Percentiles rank a stretch among this genome's conserved stretches.
Conservation (phyloP, 140 eudicot genomes). For the Senecio squalidus region DNA sequence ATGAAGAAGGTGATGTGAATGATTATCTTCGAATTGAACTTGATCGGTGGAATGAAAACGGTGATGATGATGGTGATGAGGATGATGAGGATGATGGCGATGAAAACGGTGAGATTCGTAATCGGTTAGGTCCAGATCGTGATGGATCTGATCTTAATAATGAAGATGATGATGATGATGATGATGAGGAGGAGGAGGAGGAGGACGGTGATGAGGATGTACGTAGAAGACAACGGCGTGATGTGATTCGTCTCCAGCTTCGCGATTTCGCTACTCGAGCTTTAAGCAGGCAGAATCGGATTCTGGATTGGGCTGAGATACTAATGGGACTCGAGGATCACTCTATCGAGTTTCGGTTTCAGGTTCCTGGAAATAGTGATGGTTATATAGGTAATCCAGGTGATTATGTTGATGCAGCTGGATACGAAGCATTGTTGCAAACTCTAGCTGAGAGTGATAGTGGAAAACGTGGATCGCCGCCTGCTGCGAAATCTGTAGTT, state of each 20-base stretch:
- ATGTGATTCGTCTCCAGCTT: conserved; percentile 51
- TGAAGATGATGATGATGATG: conserved; percentile 16
- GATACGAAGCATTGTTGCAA: conserved; percentile 76
- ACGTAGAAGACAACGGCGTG: conserved; percentile 47
- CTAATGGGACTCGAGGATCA: conserved; percentile 83
- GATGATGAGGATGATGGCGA: conserved; percentile 10
- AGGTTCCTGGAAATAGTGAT: conserved; percentile 42
- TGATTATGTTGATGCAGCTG: conserved; percentile 91
- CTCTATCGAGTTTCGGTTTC: conserved; percentile 68
- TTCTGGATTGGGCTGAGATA: conserved; percentile 88
- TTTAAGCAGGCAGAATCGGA: conserved; percentile 45
- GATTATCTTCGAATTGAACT: conserved; percentile 70
- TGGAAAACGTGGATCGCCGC: conserved; percentile 72
- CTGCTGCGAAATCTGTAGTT: conserved; percentile 61
- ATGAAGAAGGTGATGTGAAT: conserved; percentile 30
- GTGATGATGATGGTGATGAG: conserved; percentile 33
- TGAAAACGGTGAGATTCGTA: conserved; percentile 7
- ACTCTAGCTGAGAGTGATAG: conserved; percentile 73
- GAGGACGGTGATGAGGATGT: conserved; percentile 21
- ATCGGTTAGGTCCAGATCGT: too few species aligned
- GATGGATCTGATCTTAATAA: background rate
- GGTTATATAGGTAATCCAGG: conserved; percentile 83
- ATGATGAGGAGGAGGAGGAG: background rate
- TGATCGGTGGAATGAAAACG: conserved; percentile 63
- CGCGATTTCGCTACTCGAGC: conserved; percentile 62